Evolutionary conservation across 148 eudicot genomes (phyloP), one percentile per base, ranked within the genome.

Genomic region (Chenopodium album): DNA sequence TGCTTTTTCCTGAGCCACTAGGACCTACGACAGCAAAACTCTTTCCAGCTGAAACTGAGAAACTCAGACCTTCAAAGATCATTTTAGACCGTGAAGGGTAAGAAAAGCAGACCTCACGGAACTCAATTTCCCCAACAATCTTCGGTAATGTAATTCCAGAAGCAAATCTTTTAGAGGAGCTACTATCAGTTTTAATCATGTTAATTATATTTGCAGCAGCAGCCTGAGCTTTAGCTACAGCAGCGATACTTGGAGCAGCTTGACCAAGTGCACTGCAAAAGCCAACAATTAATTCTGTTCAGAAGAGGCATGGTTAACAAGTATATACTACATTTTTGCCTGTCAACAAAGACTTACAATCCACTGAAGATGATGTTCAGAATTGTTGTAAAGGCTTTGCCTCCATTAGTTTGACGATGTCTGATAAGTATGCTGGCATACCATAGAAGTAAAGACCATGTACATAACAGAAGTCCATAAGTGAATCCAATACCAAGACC

Each of bases 1-100:
- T 93, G 89, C 94, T 91, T 81, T 93, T 91, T 47, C 97, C 94
- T 2, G 93, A 91, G 41, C 97, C 97, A 82, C 97, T 93, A 66
- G 88, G 90, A 74, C 97, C 97, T 22, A 93, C 97, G 76, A 93
- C 67, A 76, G 97, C 97, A 82, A 90, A 85, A 17, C 87, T 86
- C 86, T 89, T 89, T 28, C 93, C 93, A n/a, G 92, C 88, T 67
- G 78, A 76, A 72, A 91, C 83, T 66, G 89, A 81, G 81, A 93
- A 91, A 68, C 84, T 85, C 68, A 92, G 83, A 77, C 87, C 79
- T 69, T 90, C 86, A 77, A 92, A 89, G 68, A 92, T 76, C 85
- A 73, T 87, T 5, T 83, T 81, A 22, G 94, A 74, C 47, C 94
- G 81, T 59, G 94, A 91, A 10, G 97, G 97, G 72, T 92, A 92